Evolutionary conservation across 345 rosid genomes (phyloP).

Genomic region (Mallotus nudiflorus): DNA sequence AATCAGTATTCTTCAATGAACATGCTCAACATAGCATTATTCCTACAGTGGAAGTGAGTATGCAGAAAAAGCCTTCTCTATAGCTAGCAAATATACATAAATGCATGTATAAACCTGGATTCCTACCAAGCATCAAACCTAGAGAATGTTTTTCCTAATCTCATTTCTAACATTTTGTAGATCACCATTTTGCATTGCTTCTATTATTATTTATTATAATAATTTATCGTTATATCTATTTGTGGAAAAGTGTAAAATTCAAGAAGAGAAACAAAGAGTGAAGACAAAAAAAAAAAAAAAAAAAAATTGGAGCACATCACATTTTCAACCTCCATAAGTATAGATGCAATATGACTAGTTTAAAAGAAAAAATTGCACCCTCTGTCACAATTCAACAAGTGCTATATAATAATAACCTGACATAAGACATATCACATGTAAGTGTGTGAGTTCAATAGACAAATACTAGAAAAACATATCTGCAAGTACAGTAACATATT

Average conservation of each 20-base stretch:
- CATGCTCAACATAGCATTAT: not conserved
- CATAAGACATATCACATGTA: no score
- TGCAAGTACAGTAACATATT: not conserved
- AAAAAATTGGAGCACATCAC: not conserved
- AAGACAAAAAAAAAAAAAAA: not conserved
- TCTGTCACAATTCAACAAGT: no score
- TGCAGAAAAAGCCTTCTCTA: not conserved
- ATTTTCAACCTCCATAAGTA: not conserved
- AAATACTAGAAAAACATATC: not conserved
- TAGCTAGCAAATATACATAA: no score
- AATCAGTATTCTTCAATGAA: no score
- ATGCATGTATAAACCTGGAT: no score
- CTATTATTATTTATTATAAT: no score
- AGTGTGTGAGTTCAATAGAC: not conserved
- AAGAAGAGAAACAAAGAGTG: not conserved
- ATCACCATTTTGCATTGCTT: not conserved
- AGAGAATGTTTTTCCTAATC: not conserved
- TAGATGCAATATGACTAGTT: no score
- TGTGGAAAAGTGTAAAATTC: no score
- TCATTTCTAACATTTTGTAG: not conserved
- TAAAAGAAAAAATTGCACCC: no score
- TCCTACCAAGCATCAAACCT: not conserved
- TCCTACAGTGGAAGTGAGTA: not conserved
- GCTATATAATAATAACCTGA: no score
- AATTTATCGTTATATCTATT: no score